Percentiles rank a stretch among this genome's conserved stretches.
These are phyloP conservation scores for Arabis hirsuta DNA, from an alignment of 345 rosid genomes.

Conservation along the genomic window DNA sequence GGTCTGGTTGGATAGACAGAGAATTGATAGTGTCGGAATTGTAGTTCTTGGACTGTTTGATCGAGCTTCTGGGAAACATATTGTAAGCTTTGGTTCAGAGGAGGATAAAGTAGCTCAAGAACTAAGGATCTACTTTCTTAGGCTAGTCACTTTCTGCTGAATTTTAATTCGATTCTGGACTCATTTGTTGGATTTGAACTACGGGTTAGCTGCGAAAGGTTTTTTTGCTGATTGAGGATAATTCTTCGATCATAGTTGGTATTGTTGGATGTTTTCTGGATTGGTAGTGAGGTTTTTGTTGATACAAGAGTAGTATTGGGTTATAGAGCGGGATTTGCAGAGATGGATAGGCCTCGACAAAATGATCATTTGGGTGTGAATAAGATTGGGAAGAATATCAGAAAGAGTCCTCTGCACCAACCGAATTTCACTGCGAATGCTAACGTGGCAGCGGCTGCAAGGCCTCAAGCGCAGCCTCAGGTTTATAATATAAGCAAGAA, in stretches of 20 bases:
- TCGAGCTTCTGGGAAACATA: no score
- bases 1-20: conserved; percentile 18
- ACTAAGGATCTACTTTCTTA: conserved; percentile 25
- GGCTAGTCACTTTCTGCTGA: conserved; percentile 13
- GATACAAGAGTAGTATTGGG: conserved; percentile 14
- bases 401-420: conserved; percentile 90
- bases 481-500: conserved; percentile 95
- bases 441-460: conserved; percentile 44
- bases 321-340: neutral
- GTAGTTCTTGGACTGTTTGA: neutral
- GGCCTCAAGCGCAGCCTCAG: conserved; percentile 91
- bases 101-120: conserved; percentile 15
- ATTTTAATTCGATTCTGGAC: conserved; percentile 26
- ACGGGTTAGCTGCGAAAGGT: conserved; percentile 4
- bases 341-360: conserved; percentile 77
- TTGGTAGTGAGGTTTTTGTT: conserved; percentile 22
- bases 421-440: conserved; percentile 55
- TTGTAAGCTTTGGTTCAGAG: conserved; percentile 13
- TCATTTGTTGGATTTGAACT: conserved; percentile 19
- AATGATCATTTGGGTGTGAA: conserved; percentile 85
- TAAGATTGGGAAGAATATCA: conserved; percentile 78
- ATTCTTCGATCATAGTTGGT: conserved; percentile 19
- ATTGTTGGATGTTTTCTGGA: conserved; percentile 26
- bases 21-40: conserved; percentile 22
- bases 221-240: conserved; percentile 17